Conservation (phyloP, 352 stramenopile species). For the Phytophthora foliorum region DNA sequence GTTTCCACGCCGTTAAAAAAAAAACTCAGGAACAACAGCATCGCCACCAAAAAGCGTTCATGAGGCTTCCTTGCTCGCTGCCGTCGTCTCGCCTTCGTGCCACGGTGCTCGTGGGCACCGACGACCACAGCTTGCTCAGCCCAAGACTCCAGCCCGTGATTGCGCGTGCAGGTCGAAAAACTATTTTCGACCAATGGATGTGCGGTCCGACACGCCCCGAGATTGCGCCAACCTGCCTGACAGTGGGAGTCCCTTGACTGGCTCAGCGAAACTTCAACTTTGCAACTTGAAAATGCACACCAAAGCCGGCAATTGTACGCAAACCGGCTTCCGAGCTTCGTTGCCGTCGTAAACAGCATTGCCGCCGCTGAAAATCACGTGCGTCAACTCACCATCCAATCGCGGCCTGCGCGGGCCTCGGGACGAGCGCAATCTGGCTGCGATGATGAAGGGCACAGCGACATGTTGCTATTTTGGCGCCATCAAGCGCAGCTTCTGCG, state of each 20-base stretch:
- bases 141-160: conserved; percentile 1
- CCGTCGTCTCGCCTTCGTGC: background rate
- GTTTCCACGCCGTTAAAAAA: too few species aligned
- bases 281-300: conserved; percentile 27
- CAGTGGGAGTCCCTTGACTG: conserved; percentile 24
- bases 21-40: background rate
- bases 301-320: background rate
- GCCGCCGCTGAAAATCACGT: background rate
- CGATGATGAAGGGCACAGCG: background rate
- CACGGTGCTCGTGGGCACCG: too few species aligned
- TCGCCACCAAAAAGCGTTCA: too few species aligned
- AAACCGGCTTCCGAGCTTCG: background rate
- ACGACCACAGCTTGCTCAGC: background rate
- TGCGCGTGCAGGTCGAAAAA: conserved; percentile 1
- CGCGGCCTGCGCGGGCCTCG: background rate
- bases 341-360: background rate
- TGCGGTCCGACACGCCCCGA: conserved; percentile 12
- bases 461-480: background rate
- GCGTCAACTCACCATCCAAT: conserved; percentile 1
- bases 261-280: conserved; percentile 28
- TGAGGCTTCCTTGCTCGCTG: background rate
- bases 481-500: background rate
- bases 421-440: background rate
- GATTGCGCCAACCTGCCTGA: conserved; percentile 25
- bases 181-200: conserved; percentile 20